phyloP scores from a whole-genome alignment of 2,329 filamentous ascomycete genomes.

The Gaeumannomyces sp. region DNA sequence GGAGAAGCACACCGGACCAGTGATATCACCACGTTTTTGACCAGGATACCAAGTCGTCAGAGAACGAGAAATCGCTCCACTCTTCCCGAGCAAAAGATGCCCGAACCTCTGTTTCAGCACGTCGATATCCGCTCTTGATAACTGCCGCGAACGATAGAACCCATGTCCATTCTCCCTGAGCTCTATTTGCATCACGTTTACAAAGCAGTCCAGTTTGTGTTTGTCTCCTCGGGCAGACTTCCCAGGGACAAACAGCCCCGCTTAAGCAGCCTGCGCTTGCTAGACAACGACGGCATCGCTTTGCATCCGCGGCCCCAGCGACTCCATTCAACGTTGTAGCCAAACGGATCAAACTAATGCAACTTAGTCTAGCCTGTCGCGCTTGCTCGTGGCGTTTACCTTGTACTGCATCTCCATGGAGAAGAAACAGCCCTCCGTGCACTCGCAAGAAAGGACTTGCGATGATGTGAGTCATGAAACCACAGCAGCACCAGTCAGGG shows the following conservation, averaged over 20 bases:
- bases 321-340: background rate
- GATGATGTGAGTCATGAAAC: background rate
- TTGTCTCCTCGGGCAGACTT: background rate
- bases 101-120: background rate
- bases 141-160: background rate
- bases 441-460: too few relatives aligned
- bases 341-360: background rate
- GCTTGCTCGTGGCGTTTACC: background rate
- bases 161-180: background rate
- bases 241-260: too few relatives aligned
- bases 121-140: background rate
- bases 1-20: background rate
- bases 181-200: background rate
- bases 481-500: background rate
- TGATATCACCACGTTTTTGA: constrained; percentile 1
- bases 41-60: background rate
- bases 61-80: background rate
- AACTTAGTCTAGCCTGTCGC: background rate
- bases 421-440: background rate
- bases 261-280: too few relatives aligned
- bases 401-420: background rate
- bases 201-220: background rate
- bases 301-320: background rate
- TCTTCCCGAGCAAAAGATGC: background rate
- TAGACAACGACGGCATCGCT: background rate